These are phyloP conservation scores for Lipomyces lipofer DNA, from an alignment of 805 yeast species.

Conservation along the genomic window DNA sequence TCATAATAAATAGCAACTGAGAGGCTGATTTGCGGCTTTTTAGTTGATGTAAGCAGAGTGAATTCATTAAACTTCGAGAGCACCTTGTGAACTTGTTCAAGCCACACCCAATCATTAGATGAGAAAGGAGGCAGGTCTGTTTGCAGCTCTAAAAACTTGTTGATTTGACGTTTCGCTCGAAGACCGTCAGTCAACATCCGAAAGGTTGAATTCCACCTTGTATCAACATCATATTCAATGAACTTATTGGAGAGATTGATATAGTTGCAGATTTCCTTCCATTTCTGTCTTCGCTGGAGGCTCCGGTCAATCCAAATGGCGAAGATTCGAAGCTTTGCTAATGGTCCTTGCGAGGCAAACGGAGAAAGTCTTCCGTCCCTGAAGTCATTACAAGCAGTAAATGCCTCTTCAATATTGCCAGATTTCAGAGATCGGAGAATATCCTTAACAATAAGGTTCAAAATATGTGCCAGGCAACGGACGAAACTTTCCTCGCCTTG, in stretches of 20 bases:
- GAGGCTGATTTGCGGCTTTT: not conserved
- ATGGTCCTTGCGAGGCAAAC: not conserved
- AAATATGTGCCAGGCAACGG: slow-evolving; percentile 1
- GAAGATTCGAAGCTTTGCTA: not conserved
- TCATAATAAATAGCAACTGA: not conserved
- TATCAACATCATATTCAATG: slow-evolving; percentile 3
- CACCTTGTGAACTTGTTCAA: slow-evolving; percentile 1
- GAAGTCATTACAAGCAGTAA: not conserved
- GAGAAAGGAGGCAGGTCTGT: not conserved
- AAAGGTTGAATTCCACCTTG: slow-evolving; percentile 8
- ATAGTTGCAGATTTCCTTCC: not conserved
- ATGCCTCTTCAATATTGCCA: slow-evolving; percentile 2
- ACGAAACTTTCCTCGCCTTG: not conserved
- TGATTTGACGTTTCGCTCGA: slow-evolving; percentile 1
- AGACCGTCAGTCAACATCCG: not conserved
- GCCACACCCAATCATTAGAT: slow-evolving; percentile 1
- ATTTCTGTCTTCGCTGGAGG: slow-evolving; percentile 3
- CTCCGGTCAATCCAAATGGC: slow-evolving; percentile 2
- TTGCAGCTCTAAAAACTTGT: not conserved
- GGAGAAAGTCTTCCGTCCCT: not conserved
- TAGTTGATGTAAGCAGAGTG: not conserved
- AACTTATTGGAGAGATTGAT: not conserved
- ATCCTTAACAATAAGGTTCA: not conserved
- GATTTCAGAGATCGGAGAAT: not conserved
- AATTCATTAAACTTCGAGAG: slow-evolving; percentile 2